phyloP scores from a whole-genome alignment of 495 filamentous ascomycete species.

The Peziza echinospora region DNA sequence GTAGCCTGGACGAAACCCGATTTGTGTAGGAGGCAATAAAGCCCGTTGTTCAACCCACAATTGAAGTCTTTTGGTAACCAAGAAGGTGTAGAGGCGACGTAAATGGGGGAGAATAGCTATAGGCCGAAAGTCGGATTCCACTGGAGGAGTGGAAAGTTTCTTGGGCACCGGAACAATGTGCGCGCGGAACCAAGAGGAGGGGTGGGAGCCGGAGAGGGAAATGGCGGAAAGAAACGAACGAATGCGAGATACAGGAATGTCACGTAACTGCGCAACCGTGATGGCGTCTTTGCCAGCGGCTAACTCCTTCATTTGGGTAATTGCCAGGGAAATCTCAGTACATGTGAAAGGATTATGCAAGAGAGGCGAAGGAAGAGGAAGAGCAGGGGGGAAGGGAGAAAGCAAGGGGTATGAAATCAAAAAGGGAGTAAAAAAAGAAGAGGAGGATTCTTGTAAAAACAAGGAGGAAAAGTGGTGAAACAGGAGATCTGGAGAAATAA shows the following conservation, averaged over 20 bases:
- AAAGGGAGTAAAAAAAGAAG: too few relatives aligned
- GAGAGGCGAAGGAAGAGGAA: too few relatives aligned
- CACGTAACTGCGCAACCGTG: not conserved
- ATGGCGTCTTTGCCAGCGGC: not conserved
- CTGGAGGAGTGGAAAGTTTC: not conserved
- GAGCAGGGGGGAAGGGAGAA: too few relatives aligned
- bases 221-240: too few relatives aligned
- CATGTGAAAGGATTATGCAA: too few relatives aligned
- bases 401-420: too few relatives aligned
- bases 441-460: too few relatives aligned
- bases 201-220: not conserved
- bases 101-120: not conserved
- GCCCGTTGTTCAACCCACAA: not conserved
- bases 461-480: too few relatives aligned
- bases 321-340: too few relatives aligned
- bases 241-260: too few relatives aligned
- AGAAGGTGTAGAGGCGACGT: not conserved
- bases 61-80: not conserved
- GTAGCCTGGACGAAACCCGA: not conserved
- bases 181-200: not conserved
- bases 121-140: not conserved
- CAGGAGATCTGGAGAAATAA: too few relatives aligned
- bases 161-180: not conserved
- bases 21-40: not conserved
- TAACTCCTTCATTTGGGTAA: not conserved